phyloP scores from a whole-genome alignment of 345 rosid genomes.

The Turritis glabra region DNA sequence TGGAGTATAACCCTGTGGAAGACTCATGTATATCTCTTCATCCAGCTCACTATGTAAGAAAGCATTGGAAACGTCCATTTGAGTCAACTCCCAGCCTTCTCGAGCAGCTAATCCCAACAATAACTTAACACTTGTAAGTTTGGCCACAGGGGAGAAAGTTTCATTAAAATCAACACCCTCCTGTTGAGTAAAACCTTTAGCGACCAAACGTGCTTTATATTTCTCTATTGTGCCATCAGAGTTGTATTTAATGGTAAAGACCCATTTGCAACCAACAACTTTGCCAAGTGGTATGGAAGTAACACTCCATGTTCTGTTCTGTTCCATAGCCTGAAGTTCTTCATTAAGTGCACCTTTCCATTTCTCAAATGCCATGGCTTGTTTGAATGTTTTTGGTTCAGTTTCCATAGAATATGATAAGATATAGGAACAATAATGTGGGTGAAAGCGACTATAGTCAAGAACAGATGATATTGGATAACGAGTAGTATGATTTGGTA shows the following conservation, averaged over 20 bases:
- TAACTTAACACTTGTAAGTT: neutral
- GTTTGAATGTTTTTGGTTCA: neutral
- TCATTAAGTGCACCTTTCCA: neutral
- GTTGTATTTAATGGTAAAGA: neutral
- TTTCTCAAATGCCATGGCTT: neutral
- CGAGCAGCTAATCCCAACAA: no score
- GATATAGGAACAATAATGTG: neutral
- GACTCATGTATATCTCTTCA: neutral
- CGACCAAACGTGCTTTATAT: neutral
- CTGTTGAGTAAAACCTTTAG: neutral
- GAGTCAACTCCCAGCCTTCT: no score
- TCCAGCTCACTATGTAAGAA: neutral
- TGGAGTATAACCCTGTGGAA: neutral
- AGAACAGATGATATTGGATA: neutral
- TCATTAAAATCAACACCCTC: neutral
- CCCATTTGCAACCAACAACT: neutral
- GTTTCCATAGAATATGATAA: neutral
- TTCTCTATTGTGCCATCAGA: neutral
- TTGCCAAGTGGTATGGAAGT: neutral
- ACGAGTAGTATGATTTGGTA: neutral
- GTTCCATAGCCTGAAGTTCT: neutral
- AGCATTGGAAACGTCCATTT: no score
- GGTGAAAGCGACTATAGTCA: rapidly evolving
- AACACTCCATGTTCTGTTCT: neutral
- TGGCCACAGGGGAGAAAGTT: neutral